These are phyloP conservation scores for Colletotrichum sp. DNA, from an alignment of 2,329 filamentous ascomycete species.

Conservation along the genomic window DNA sequence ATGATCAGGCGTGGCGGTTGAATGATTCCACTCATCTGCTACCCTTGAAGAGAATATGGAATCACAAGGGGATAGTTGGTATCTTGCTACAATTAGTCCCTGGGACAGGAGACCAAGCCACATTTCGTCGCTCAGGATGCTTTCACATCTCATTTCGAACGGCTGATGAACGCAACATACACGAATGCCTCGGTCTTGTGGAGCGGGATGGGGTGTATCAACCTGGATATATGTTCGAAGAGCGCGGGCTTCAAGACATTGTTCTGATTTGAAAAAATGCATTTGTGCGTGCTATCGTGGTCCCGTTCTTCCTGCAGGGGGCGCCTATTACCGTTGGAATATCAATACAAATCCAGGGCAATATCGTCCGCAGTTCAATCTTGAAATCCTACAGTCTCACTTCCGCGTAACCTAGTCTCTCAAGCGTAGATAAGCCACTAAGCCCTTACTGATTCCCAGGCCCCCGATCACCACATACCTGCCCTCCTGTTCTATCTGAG, in stretches of 20 bases:
- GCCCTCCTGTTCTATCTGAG: too few species aligned
- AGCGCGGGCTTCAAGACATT: background rate
- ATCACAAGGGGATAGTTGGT: background rate
- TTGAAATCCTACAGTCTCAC: too few species aligned
- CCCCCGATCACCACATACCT: too few species aligned
- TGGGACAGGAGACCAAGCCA: background rate
- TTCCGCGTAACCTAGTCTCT: too few species aligned
- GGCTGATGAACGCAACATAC: background rate
- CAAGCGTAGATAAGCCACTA: too few species aligned
- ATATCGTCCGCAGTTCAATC: too few species aligned
- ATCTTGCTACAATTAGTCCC: background rate
- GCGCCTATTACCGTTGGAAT: too few species aligned
- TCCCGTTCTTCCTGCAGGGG: too few species aligned
- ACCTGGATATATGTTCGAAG: background rate
- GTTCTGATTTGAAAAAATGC: background rate
- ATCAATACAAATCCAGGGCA: too few species aligned
- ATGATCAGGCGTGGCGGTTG: background rate
- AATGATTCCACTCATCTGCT: background rate
- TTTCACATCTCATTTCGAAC: background rate
- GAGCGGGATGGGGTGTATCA: background rate
- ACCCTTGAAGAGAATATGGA: background rate
- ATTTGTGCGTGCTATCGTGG: rapidly evolving
- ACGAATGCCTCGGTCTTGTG: background rate
- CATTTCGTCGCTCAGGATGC: background rate
- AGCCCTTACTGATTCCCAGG: too few species aligned